Percentiles rank a stretch among this genome's conserved stretches.
Conservation (phyloP, 2,329 filamentous ascomycete species). For the Pseudogymnoascus sp. region DNA sequence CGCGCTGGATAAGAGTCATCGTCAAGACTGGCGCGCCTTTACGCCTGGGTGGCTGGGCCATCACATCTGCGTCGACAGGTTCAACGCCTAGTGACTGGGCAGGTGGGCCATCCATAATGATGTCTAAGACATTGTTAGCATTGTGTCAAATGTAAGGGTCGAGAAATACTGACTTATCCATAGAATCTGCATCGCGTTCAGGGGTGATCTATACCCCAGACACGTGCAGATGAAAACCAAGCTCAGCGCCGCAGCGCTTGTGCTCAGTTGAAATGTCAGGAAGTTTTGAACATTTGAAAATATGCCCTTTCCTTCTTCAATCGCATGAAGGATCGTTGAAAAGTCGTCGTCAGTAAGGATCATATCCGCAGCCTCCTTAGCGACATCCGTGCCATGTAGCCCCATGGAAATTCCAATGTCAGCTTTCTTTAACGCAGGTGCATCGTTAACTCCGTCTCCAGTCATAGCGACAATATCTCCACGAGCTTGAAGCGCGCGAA, state of each 20-base stretch:
- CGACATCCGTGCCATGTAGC: slow-evolving; percentile 86
- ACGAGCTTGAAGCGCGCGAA: slow-evolving; percentile 79
- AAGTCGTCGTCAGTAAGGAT: slow-evolving; percentile 86
- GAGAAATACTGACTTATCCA: slow-evolving; percentile 79
- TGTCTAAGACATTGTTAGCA: slow-evolving; percentile 54
- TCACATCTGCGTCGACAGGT: slow-evolving; percentile 86
- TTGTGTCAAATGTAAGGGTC: neutral
- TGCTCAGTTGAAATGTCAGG: slow-evolving; percentile 95
- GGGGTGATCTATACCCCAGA: slow-evolving; percentile 85
- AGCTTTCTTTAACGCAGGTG: slow-evolving; percentile 89
- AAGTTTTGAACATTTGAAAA: slow-evolving; percentile 99
- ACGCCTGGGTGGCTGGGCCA: slow-evolving; percentile 80
- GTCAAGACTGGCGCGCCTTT: slow-evolving; percentile 90
- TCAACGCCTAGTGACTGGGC: slow-evolving; percentile 96
- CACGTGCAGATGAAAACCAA: slow-evolving; percentile 89
- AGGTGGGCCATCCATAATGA: slow-evolving; percentile 98
- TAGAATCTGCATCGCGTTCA: slow-evolving; percentile 99
- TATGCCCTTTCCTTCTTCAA: slow-evolving; percentile 98
- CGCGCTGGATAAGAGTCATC: slow-evolving; percentile 68
- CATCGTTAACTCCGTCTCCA: slow-evolving; percentile 95
- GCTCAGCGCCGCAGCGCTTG: slow-evolving; percentile 85
- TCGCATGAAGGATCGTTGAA: slow-evolving; percentile 84
- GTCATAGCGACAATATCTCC: slow-evolving; percentile 99
- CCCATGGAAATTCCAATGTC: slow-evolving; percentile 99
- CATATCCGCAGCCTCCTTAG: slow-evolving; percentile 94